phyloP scores from a whole-genome alignment of 495 filamentous ascomycete genomes.

The Chlorociboria aeruginascens region DNA sequence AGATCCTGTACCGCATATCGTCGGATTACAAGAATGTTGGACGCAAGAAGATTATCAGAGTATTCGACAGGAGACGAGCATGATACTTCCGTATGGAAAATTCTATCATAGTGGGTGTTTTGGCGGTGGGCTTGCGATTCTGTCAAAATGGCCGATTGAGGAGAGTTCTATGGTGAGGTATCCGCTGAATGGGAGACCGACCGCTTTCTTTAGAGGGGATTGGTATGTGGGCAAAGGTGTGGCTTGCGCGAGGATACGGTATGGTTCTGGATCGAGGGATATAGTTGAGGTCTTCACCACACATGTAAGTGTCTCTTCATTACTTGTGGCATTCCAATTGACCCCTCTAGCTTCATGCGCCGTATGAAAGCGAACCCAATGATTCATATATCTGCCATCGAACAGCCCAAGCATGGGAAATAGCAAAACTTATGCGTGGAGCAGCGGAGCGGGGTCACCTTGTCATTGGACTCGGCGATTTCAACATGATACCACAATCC shows the following conservation, averaged over 20 bases:
- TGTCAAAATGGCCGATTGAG: slow-evolving; percentile 95
- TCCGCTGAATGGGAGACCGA: slow-evolving; percentile 87
- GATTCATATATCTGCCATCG: slow-evolving; percentile 87
- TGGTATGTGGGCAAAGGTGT: slow-evolving; percentile 95
- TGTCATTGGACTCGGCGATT: slow-evolving; percentile 78
- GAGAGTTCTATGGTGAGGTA: slow-evolving; percentile 79
- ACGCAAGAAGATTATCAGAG: slow-evolving; percentile 78
- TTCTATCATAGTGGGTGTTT: slow-evolving; percentile 87
- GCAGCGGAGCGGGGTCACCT: slow-evolving; percentile 78
- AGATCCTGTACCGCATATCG: slow-evolving; percentile 65
- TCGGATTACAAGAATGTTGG: slow-evolving; percentile 93
- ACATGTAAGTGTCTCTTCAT: slow-evolving; percentile 38
- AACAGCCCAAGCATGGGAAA: slow-evolving; percentile 94
- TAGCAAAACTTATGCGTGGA: slow-evolving; percentile 77
- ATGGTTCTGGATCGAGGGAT: slow-evolving; percentile 51
- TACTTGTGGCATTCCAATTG: neutral
- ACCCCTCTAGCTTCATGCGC: slow-evolving; percentile 59
- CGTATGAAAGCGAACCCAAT: slow-evolving; percentile 67
- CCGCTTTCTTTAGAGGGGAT: slow-evolving; percentile 87
- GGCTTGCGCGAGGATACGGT: slow-evolving; percentile 69
- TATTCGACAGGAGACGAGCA: slow-evolving; percentile 61
- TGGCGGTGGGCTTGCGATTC: slow-evolving; percentile 78
- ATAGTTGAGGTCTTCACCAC: slow-evolving; percentile 91
- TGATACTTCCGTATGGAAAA: slow-evolving; percentile 84
- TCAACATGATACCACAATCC: slow-evolving; percentile 86